Conservation (phyloP, 139 green algal species). For the Chlamydomonas eustigma region DNA sequence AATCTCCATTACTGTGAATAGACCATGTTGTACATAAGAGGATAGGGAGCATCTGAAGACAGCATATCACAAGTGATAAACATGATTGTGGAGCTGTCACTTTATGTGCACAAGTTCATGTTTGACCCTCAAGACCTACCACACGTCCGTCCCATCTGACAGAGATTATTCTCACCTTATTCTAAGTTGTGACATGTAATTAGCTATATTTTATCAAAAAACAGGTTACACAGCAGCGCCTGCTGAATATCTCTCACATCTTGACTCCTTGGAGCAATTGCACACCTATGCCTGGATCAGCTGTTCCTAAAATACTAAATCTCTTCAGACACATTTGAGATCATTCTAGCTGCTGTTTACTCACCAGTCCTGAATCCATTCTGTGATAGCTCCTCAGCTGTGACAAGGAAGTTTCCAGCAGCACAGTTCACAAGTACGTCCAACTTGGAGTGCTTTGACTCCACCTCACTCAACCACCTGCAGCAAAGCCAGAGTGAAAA, state of each 20-base stretch:
- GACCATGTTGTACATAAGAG: not conserved
- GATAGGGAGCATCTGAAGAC: too few species aligned
- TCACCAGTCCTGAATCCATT: slow-evolving; percentile 87
- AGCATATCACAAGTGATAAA: too few species aligned
- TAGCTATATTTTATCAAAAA: too few species aligned
- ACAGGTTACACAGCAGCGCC: too few species aligned
- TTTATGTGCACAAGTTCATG: too few species aligned
- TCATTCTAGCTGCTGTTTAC: not conserved
- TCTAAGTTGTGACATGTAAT: too few species aligned
- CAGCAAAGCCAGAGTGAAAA: not conserved
- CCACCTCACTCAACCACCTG: slow-evolving; percentile 32
- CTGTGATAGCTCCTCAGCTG: slow-evolving; percentile 74
- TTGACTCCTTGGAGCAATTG: too few species aligned
- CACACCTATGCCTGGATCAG: not conserved
- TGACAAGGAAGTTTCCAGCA: slow-evolving; percentile 82
- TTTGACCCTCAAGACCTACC: too few species aligned
- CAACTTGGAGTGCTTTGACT: slow-evolving; percentile 51
- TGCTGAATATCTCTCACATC: too few species aligned
- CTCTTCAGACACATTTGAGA: not conserved
- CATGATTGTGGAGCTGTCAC: too few species aligned
- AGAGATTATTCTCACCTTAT: too few species aligned
- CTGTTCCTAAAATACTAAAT: not conserved
- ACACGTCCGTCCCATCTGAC: too few species aligned
- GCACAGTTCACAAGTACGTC: slow-evolving; percentile 94
- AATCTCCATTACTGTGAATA: slow-evolving; percentile 88